Base-by-base conservation (phyloP, 1,284 basidiomycete species). In the Cerrena zonata region DNA sequence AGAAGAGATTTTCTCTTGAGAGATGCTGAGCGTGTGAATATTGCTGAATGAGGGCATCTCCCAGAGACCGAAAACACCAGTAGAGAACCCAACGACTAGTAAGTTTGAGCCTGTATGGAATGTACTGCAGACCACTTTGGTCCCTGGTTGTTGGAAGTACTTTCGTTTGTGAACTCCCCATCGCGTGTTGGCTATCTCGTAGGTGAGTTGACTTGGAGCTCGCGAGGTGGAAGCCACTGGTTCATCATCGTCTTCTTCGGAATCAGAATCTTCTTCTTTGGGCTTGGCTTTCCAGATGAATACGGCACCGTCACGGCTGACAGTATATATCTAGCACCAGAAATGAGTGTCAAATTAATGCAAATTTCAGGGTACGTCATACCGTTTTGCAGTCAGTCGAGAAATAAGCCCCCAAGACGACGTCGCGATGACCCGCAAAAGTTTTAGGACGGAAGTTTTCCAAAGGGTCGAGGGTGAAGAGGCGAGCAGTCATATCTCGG, bases 371-470 rank as follows among this genome's bases (percentile, higher is more conserved):
- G 26, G 21, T 30, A 13, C 41, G 49, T 64, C 78, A 51, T 56
- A 93, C 92, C 7, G 84, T 85, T 61, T 81, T 81, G 43, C 86
- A 85, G 63, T 97, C 91, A 1, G 78, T 68, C 2, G 93, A 89
- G 63, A 99, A 97, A 70, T 90, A 98, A 0, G 94, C 94, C 24
- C 82, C 80, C 1, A 98, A 57, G 0, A 99, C 89, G 0, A 88
- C 78, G 63, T 95, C 94, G 48, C 86, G 82, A 65, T 99, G 96
- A 0, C 96, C 96, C 11, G 94, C 89, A 68, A 99, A 97, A 0
- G 92, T 96, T 74, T 97, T 98, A 1, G 96, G 94, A 55, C 91
- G 78, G 72, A 95, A 99, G 0, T 90, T 92, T 59, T 94, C 88
- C 0, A 95, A 67, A 0, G 94, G 93, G 61, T 99, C 79, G 15